Percentiles rank a stretch among this genome's conserved stretches.
phyloP scores from a whole-genome alignment of 2,329 filamentous ascomycete genomes.

The Ophiosphaerella narmari region DNA sequence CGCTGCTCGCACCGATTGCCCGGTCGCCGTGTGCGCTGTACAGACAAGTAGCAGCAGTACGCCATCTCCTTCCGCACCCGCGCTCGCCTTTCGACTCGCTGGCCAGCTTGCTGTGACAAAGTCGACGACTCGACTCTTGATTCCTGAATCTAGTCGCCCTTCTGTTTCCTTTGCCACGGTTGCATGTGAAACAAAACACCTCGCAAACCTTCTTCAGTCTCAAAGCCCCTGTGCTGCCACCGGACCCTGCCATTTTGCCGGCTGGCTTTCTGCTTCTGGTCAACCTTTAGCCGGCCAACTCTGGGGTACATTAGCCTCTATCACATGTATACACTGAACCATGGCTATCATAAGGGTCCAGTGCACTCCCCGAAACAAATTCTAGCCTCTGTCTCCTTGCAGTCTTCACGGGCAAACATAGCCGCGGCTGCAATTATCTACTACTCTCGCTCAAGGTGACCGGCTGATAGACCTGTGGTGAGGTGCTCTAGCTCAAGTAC shows the following conservation, averaged over 20 bases:
- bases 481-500: slow-evolving; percentile 4
- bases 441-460: slow-evolving; percentile 4
- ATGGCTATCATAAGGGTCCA: slow-evolving; percentile 34
- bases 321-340: slow-evolving; percentile 18
- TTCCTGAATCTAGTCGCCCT: too few relatives aligned
- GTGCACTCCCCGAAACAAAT: slow-evolving; percentile 26
- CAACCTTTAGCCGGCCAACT: slow-evolving; percentile 29
- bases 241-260: background rate
- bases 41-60: too few relatives aligned
- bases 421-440: slow-evolving; percentile 1
- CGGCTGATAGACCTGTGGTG: slow-evolving; percentile 1
- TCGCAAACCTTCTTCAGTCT: background rate
- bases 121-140: too few relatives aligned
- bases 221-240: too few relatives aligned
- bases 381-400: slow-evolving; percentile 28
- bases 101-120: too few relatives aligned
- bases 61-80: too few relatives aligned
- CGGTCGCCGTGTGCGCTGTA: too few relatives aligned
- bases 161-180: too few relatives aligned
- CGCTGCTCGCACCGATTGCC: slow-evolving; percentile 14
- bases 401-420: slow-evolving; percentile 8
- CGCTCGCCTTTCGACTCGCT: too few relatives aligned
- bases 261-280: slow-evolving; percentile 11
- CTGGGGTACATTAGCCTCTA: slow-evolving; percentile 42
- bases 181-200: too few relatives aligned